Percentiles rank a stretch among this genome's conserved stretches.
phyloP scores from a whole-genome alignment of 1,284 basidiomycete species.

The Phellopilus nigrolimitatus region DNA sequence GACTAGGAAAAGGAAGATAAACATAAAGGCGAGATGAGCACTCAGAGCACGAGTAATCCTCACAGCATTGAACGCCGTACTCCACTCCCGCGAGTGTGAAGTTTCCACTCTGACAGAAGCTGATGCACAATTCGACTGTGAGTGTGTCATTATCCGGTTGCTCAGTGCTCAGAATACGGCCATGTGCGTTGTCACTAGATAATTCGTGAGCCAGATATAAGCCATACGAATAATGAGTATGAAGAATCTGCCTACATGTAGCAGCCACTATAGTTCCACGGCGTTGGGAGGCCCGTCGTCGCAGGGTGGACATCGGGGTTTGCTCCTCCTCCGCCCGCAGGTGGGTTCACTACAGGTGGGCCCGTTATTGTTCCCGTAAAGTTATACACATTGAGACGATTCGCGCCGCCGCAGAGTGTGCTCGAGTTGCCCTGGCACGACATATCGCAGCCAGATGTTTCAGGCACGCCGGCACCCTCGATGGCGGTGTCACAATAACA shows the following conservation, averaged over 20 bases:
- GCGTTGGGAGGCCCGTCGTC: conserved; percentile 42
- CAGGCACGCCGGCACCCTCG: conserved; percentile 40
- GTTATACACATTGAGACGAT: conserved; percentile 55
- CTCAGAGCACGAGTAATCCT: conserved; percentile 27
- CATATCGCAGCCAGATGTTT: conserved; percentile 54
- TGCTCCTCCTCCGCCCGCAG: conserved; percentile 33
- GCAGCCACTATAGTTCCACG: conserved; percentile 41
- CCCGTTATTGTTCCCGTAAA: conserved; percentile 48
- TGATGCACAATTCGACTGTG: conserved; percentile 45
- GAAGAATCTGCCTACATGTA: conserved; percentile 27
- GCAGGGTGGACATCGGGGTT: conserved; percentile 15
- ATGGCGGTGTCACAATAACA: conserved; percentile 53
- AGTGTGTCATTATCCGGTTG: conserved; percentile 29
- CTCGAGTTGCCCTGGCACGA: conserved; percentile 52
- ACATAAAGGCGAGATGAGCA: conserved; percentile 11
- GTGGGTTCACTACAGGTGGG: conserved; percentile 38
- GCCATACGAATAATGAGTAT: too few species aligned
- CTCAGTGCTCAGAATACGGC: conserved; percentile 41
- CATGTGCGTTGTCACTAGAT: conserved; percentile 45
- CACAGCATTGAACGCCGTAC: conserved; percentile 55
- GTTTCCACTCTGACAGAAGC: conserved; percentile 36
- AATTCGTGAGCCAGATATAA: too few species aligned
- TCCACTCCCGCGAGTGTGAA: conserved; percentile 46
- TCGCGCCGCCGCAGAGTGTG: conserved; percentile 65
- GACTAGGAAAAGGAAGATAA: conserved; percentile 34